phyloP scores from a whole-genome alignment of 148 eudicot genomes.

The Fallopia convolvulus region DNA sequence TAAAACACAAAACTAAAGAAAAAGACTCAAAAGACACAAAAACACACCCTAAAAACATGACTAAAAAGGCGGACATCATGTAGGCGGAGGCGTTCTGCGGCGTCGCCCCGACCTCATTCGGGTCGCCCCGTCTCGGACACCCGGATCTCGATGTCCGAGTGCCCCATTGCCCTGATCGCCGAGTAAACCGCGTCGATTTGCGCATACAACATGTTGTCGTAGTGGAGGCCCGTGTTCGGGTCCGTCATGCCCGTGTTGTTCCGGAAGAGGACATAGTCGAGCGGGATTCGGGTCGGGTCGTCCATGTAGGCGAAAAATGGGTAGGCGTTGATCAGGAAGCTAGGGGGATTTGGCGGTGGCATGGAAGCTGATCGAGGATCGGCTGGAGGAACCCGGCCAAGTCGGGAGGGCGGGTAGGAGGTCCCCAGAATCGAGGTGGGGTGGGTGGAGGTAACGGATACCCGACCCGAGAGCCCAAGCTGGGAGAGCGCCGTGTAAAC shows the following conservation, averaged over 20 bases:
- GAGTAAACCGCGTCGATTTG: constrained; percentile 84
- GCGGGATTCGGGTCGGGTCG: constrained; percentile 41
- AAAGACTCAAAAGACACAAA: too few species aligned
- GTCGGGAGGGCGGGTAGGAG: constrained; percentile 75
- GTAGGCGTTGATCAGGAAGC: constrained; percentile 74
- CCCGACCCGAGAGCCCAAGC: constrained; percentile 45
- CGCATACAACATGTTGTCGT: constrained; percentile 90
- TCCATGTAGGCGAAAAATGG: constrained; percentile 79
- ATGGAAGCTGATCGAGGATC: constrained; percentile 60
- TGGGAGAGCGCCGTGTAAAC: constrained; percentile 41
- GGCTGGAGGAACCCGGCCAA: constrained; percentile 51
- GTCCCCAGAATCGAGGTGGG: constrained; percentile 42
- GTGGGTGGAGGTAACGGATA: constrained; percentile 70
- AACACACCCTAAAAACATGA: too few species aligned
- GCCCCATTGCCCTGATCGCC: constrained; percentile 64
- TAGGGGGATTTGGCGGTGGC: constrained; percentile 47
- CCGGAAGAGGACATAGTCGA: constrained; percentile 57
- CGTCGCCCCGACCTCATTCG: constrained; percentile 64
- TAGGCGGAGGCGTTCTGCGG: constrained; percentile 58
- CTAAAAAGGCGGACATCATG: too few species aligned
- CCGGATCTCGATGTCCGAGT: constrained; percentile 39
- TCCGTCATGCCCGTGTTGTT: constrained; percentile 57
- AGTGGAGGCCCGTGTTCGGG: constrained; percentile 45
- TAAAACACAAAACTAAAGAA: too few species aligned
- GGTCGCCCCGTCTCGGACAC: constrained; percentile 82